Percentiles rank a stretch among this genome's conserved stretches.
Evolutionary conservation across 2,329 filamentous ascomycete species (phyloP).

Genomic region (Aspergillus ustus): DNA sequence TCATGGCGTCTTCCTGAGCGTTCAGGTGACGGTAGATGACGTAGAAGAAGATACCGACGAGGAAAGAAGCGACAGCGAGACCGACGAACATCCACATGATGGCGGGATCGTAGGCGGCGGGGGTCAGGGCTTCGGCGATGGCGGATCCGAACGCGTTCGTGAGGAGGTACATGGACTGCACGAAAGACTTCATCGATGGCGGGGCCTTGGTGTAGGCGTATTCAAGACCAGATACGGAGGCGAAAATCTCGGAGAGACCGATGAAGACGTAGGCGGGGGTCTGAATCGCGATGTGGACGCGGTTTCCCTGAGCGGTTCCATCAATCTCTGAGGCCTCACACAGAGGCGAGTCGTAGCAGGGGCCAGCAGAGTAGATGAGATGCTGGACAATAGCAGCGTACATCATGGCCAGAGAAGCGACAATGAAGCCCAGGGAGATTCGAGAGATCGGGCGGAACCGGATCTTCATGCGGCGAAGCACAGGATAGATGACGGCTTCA

Average conservation of each 20-base stretch:
- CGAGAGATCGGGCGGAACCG: constrained; percentile 76
- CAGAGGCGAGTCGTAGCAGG: constrained; percentile 54
- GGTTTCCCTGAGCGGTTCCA: constrained; percentile 42
- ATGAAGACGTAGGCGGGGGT: constrained; percentile 52
- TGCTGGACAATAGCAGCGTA: constrained; percentile 64
- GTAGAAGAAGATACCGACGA: constrained; percentile 60
- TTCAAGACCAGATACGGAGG: constrained; percentile 71
- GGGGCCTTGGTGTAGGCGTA: constrained; percentile 77
- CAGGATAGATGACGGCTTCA: constrained; percentile 71
- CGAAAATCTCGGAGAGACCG: constrained; percentile 60
- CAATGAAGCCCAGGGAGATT: constrained; percentile 71
- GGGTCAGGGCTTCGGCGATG: constrained; percentile 65
- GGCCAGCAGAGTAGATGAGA: constrained; percentile 58
- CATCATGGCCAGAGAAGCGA: constrained; percentile 66
- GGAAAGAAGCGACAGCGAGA: constrained; percentile 55
- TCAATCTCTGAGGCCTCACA: constrained; percentile 40
- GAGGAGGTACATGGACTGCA: constrained; percentile 61
- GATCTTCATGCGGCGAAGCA: constrained; percentile 66
- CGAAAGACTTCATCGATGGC: constrained; percentile 68
- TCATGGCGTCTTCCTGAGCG: constrained; percentile 55
- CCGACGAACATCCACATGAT: constrained; percentile 70
- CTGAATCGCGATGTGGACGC: constrained; percentile 51
- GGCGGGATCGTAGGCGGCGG: constrained; percentile 65
- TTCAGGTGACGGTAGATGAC: constrained; percentile 55
- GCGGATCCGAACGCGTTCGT: constrained; percentile 63